Evolutionary conservation across 495 filamentous ascomycete genomes (phyloP).

Genomic region (Symbiotaphrina buchneri): DNA sequence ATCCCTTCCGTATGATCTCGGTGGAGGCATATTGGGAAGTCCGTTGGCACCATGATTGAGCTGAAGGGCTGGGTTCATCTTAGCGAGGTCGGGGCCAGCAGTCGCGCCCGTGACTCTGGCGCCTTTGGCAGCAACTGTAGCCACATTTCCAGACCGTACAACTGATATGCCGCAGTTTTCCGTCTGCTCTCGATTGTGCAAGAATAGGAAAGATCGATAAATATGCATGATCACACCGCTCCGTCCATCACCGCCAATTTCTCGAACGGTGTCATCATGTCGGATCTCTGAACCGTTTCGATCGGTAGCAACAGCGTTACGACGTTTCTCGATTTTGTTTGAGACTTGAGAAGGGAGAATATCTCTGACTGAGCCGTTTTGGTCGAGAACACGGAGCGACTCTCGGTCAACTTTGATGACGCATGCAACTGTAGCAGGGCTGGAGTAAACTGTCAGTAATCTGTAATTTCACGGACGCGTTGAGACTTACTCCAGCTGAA

Average conservation of each 20-base stretch:
- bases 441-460: constrained; percentile 16
- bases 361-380: constrained; percentile 60
- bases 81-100: constrained; percentile 48
- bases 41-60: constrained; percentile 23
- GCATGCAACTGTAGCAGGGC: constrained; percentile 70
- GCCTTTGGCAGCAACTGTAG: constrained; percentile 78
- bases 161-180: constrained; percentile 88
- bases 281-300: constrained; percentile 85
- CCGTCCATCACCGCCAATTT: constrained; percentile 64
- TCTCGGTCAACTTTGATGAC: constrained; percentile 91
- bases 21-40: constrained; percentile 45
- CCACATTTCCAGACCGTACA: constrained; percentile 62
- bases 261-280: constrained; percentile 75
- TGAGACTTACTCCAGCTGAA: constrained; percentile 61
- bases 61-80: constrained; percentile 85
- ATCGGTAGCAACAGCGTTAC: constrained; percentile 74
- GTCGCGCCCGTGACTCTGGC: constrained; percentile 31
- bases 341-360: constrained; percentile 80
- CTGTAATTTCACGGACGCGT: not conserved
- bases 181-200: constrained; percentile 58
- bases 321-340: constrained; percentile 59
- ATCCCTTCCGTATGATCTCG: constrained; percentile 41
- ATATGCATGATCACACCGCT: constrained; percentile 83
- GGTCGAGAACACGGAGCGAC: constrained; percentile 71
- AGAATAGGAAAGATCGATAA: constrained; percentile 68